Conservation (phyloP, 2,329 filamentous ascomycete species). For the Phaeosphaeria sp. region DNA sequence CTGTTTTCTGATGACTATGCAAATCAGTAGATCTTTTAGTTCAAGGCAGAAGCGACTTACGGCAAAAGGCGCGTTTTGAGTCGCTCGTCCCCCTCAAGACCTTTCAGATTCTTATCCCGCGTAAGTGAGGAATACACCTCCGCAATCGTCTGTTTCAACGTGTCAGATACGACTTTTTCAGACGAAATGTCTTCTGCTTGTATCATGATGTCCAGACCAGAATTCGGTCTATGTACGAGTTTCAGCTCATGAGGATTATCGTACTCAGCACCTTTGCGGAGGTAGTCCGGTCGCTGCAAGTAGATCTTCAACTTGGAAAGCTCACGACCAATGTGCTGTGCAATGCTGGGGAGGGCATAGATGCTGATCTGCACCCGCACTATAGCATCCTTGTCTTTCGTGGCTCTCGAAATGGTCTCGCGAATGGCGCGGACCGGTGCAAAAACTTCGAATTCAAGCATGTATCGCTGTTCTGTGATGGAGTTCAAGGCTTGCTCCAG, state of each 20-base stretch:
- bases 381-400: constrained; percentile 32
- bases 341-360: constrained; percentile 19
- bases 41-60: constrained; percentile 3
- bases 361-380: constrained; percentile 34
- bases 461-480: constrained; percentile 18
- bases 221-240: constrained; percentile 12
- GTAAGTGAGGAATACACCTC: constrained; percentile 31
- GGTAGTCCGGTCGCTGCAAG: constrained; percentile 29
- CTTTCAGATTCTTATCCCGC: constrained; percentile 18
- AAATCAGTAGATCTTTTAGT: neutral
- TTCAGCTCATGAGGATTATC: constrained; percentile 37
- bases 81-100: constrained; percentile 29
- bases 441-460: constrained; percentile 31
- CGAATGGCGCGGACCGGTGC: constrained; percentile 21
- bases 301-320: constrained; percentile 31
- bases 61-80: constrained; percentile 25
- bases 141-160: constrained; percentile 20
- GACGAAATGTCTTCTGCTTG: constrained; percentile 1
- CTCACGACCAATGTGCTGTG: constrained; percentile 20
- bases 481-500: constrained; percentile 23
- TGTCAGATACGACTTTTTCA: constrained; percentile 8
- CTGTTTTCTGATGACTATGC: constrained; percentile 31
- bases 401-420: constrained; percentile 29
- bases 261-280: constrained; percentile 19
- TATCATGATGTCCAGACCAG: neutral